Base-by-base conservation (phyloP, 371 early-diverging fungal species). In the Mycotypha africana region DNA sequence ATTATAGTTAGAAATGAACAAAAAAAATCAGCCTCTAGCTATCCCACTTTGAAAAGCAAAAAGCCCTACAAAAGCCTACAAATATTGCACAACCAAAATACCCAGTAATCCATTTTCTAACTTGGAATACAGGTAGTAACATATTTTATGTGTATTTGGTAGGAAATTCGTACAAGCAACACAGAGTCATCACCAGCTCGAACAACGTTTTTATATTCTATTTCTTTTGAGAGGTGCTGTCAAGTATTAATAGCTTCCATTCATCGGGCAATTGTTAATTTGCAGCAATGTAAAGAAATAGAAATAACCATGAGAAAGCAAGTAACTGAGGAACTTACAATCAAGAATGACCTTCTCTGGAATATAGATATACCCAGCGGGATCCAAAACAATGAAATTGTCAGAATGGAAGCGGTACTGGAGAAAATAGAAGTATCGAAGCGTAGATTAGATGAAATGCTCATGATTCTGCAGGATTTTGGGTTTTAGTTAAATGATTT, bases 201-300 rank as follows among this genome's bases (percentile, higher is more conserved):
- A 43, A 91, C 91, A 17, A 80, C 83, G 51, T 91, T 85, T 48
- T 72, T 95, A 25, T 92, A 86, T 82, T 84, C 76, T 49, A 83
- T 89, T 3, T 70, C 84, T 24, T 49, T 85, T 12, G 71, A 79
- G 4, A 69, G 76, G 42, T 79, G 82, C 39, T 76, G 76, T 38
- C 67, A 75, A 14, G 58, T 73, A 2, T 60, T 93, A 17, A 41
- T 83, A 17, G 65, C 76, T 28, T 64, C 79, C 35, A 53, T 76
- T 12, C 86, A 86, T 56, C 72, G 81, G 16, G 76, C 78, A 17
- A 67, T 88, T 45, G 67, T 56, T 23, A 87, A 89, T 39, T 37
- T 91, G 20, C 79, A 84, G 42, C 75, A 85, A 44, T 76, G 92
- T 4, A 69, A 79, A 16, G 50, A 50, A 47, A 64, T 81, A 24